A percentile compares a stretch with the other conserved stretches of the same genome.
phyloP scores from a whole-genome alignment of 352 stramenopile species.

The Phytophthora megakarya region DNA sequence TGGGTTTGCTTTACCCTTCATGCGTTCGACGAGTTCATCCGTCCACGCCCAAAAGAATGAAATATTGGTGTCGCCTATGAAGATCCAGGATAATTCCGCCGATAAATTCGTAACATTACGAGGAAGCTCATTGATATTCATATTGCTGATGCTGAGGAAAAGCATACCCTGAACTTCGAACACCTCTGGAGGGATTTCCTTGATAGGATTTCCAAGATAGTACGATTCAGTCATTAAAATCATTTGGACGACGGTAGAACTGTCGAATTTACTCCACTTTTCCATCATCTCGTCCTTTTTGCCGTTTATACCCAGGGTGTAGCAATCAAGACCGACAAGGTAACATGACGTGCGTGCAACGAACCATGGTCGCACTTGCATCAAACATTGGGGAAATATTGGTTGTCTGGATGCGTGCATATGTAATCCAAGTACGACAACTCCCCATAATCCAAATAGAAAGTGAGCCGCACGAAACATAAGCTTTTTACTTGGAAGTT shows the following conservation, averaged over 20 bases:
- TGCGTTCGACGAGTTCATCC: constrained; percentile 18
- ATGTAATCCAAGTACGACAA: constrained; percentile 26
- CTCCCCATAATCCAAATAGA: constrained; percentile 18
- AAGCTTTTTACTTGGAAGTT: neutral
- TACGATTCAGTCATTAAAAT: constrained; percentile 22
- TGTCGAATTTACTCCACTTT: constrained; percentile 35
- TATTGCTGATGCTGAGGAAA: constrained; percentile 20
- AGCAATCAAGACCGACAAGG: constrained; percentile 39
- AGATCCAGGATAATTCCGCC: constrained; percentile 6
- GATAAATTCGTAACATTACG: constrained; percentile 24
- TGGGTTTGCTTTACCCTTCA: constrained; percentile 1
- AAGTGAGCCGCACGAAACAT: constrained; percentile 13
- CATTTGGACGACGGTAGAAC: constrained; percentile 31
- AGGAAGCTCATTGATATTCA: constrained; percentile 20
- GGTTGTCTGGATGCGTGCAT: constrained; percentile 20
- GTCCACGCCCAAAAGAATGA: constrained; percentile 29
- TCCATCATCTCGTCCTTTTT: constrained; percentile 14
- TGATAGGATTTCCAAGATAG: constrained; percentile 37
- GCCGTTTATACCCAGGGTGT: constrained; percentile 19
- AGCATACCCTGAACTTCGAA: constrained; percentile 25
- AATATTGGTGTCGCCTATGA: constrained; percentile 18
- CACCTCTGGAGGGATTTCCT: constrained; percentile 20
- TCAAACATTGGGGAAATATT: constrained; percentile 26
- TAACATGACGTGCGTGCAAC: constrained; percentile 38
- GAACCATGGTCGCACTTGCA: constrained; percentile 43